Evolutionary conservation across 2,329 filamentous ascomycete genomes (phyloP), one percentile per base, ranked within the genome.

Genomic region (Aureobasidium sp.): DNA sequence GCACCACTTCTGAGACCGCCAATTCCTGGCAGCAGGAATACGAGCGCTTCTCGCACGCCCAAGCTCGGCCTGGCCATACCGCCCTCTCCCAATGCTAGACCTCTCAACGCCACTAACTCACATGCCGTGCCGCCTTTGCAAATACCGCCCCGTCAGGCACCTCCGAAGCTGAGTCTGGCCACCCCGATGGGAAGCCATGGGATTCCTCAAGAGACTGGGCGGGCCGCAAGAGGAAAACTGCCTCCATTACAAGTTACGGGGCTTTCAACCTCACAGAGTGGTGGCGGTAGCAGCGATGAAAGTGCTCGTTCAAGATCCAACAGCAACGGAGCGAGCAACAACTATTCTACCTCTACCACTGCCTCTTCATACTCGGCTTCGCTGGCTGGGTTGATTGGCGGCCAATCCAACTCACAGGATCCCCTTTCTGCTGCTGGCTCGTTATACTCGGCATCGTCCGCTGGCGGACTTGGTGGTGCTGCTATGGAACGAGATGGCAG

Each of bases 1-100:
- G 89, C 87, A 59, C 90, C 90, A 64, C 84, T 95, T 63, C 87
- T 96, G 62, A 88, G 91, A 64, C 89, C 91, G 61, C 90, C 91
- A 65, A 87, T 95, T 62, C 89, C 88, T 42, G 89, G 90, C 66
- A 80, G 79, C 67, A 82, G 86, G 61, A 72, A 81, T 65, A 81
- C 80, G 68, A 79, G 81, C 66, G 86, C 84, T 63, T 79, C 82
- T 64, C 82, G 88, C 66, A 81, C 88, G 59, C 91, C 91, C 31
- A 86, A 89, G 69, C 83, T 97, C 63, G 93, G 91, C 48, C 84
- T 97, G 62, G 90, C 92, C 49, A 97, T 97, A 63, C 93, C 93
- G 41, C 87, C 89, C 0, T 96, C 91, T 39, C 90, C 91, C 53
- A 93, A 86, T 76, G 87, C 82, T 65, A 90, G 92, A 74, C 86